Base-by-base conservation (phyloP, 345 rosid species). In the Viola odorata region DNA sequence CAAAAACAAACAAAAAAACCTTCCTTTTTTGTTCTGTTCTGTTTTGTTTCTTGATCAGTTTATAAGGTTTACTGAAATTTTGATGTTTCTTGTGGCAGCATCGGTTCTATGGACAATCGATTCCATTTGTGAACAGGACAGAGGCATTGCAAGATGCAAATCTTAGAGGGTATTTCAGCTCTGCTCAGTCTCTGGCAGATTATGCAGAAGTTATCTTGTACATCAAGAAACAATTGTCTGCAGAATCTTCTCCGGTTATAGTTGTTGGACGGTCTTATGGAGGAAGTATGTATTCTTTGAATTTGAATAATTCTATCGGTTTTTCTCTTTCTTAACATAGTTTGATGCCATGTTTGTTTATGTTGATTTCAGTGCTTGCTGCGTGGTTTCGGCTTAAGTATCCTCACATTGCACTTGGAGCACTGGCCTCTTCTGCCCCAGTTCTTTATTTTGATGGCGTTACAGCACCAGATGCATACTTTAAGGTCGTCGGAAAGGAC, bases 341-440 rank as follows among this genome's bases (percentile, higher is more conserved):
- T 37, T 52, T 52, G 39, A 8, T 23, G 16, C 44, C 5, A 45
- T 23, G 4, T 45, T 12, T 55, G 7, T 15, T 8, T 32, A 5
- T 9, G 44, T 32, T 50, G 0, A 45, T 50, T 37, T 8, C 50
- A 67, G 70, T 50, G 45, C 45, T 32, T 1, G 58, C 53, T 3
- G 23, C 64, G 3, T 58, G 58, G 57, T 58, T 53, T 38, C 54
- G 64, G 4, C 48, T 68, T 6, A 79, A 79, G 54, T 70, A 75
- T 50, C 76, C 83, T 5, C 80, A 76, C 49, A 32, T 76, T 11
- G 74, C 69, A 0, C 32, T 61, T 0, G 77, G 80, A 41, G 72
- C 83, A 42, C 38, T 76, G 40, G 80, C 80, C 23, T 76, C 83
- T 6, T 79, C 83, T 0, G 78, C 83, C 37, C 78, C 80, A 3